Conservation (phyloP, 208 protist species). For the Trypanosoma cruzi region DNA sequence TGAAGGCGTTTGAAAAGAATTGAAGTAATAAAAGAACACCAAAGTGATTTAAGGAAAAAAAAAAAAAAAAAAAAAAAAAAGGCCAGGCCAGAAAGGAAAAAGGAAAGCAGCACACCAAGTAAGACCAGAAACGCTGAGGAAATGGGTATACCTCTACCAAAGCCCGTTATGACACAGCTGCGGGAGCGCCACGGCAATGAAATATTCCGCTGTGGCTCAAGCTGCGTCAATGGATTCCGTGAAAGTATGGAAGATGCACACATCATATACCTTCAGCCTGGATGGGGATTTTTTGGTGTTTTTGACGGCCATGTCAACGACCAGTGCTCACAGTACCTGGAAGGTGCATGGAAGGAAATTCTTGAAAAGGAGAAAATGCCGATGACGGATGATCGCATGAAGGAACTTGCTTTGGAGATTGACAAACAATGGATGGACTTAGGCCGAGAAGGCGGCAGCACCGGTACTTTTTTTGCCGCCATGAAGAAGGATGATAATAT, state of each 20-base stretch:
- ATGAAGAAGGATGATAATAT: constrained; percentile 69
- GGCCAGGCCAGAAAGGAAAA: neutral
- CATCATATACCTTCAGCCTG: constrained; percentile 71
- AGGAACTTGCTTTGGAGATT: constrained; percentile 80
- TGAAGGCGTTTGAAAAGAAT: constrained; percentile 3
- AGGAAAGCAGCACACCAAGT: constrained; percentile 1
- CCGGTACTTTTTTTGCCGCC: constrained; percentile 89
- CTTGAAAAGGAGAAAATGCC: constrained; percentile 67
- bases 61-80: constrained; percentile 2
- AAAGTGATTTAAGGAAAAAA: constrained; percentile 14
- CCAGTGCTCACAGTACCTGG: constrained; percentile 82
- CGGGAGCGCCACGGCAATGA: constrained; percentile 88
- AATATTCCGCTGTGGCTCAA: constrained; percentile 88
- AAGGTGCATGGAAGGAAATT: constrained; percentile 68
- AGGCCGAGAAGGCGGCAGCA: constrained; percentile 79
- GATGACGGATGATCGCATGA: constrained; percentile 84
- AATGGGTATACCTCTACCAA: constrained; percentile 92
- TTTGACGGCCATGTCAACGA: constrained; percentile 93
- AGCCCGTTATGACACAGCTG: constrained; percentile 89
- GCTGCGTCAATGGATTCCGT: constrained; percentile 91
- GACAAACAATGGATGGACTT: constrained; percentile 86
- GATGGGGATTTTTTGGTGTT: constrained; percentile 92
- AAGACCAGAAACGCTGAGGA: constrained; percentile 22
- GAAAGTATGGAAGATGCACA: constrained; percentile 93
- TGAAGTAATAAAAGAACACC: constrained; percentile 7